Conservation (phyloP, 2,329 filamentous ascomycete species). For the Fusarium devonianum region DNA sequence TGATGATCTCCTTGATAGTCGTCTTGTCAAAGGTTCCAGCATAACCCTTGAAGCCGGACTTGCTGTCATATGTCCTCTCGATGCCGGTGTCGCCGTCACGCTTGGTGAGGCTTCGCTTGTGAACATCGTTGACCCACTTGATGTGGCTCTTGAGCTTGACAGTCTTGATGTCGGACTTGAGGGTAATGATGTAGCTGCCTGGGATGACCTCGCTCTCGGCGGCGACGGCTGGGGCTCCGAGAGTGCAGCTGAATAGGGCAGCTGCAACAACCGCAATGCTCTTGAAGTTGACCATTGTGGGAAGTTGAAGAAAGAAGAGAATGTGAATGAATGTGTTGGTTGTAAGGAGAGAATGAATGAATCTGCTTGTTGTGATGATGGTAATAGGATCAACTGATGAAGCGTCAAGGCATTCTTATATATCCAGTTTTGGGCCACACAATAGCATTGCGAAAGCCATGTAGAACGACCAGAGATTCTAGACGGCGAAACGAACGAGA, state of each 20-base stretch:
- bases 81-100: constrained; percentile 49
- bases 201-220: constrained; percentile 40
- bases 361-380: constrained; percentile 7
- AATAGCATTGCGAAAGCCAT: background rate
- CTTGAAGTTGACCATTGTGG: constrained; percentile 42
- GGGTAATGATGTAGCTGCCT: constrained; percentile 67
- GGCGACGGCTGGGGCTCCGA: constrained; percentile 28
- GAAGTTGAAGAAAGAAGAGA: background rate
- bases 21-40: constrained; percentile 52
- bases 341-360: constrained; percentile 9
- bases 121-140: constrained; percentile 57
- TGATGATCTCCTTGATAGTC: constrained; percentile 52
- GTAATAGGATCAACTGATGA: background rate
- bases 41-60: constrained; percentile 50
- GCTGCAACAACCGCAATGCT: constrained; percentile 36
- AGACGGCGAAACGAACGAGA: constrained; percentile 15
- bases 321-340: constrained; percentile 2
- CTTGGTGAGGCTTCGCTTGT: constrained; percentile 60
- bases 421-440: constrained; percentile 1
- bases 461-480: background rate
- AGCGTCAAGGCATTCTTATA: constrained; percentile 17
- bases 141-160: constrained; percentile 57
- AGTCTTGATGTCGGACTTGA: constrained; percentile 58
- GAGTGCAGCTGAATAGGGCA: constrained; percentile 33
- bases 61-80: constrained; percentile 42